These are phyloP conservation scores for Claviceps capensis DNA, from an alignment of 2,329 filamentous ascomycete genomes.

Conservation along the genomic window DNA sequence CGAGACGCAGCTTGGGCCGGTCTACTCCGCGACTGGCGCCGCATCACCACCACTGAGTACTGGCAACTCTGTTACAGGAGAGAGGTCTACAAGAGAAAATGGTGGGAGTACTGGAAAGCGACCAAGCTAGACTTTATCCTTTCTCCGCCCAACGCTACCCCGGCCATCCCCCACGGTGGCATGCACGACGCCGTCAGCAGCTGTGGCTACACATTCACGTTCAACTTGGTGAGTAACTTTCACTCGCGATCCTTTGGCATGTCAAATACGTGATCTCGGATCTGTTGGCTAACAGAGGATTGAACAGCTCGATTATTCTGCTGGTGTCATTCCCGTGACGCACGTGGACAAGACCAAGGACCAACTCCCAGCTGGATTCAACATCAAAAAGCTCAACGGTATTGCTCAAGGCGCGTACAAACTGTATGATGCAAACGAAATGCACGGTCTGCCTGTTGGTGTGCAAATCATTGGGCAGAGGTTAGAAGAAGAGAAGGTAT, in stretches of 20 bases:
- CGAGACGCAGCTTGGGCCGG: slow-evolving; percentile 67
- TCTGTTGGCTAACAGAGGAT: not conserved
- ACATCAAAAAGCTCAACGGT: slow-evolving; percentile 54
- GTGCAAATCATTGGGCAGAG: slow-evolving; percentile 72
- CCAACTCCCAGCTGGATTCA: slow-evolving; percentile 47
- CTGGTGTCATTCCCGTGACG: slow-evolving; percentile 71
- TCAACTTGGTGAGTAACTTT: slow-evolving; percentile 52
- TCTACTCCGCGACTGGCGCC: slow-evolving; percentile 57
- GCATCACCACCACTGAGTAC: slow-evolving; percentile 62
- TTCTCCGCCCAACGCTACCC: slow-evolving; percentile 78
- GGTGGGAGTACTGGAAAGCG: slow-evolving; percentile 76
- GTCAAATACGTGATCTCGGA: no score
- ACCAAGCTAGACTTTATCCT: slow-evolving; percentile 65
- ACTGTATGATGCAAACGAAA: slow-evolving; percentile 66
- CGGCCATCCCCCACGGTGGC: slow-evolving; percentile 71
- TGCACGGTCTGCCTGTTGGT: slow-evolving; percentile 79
- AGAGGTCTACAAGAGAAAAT: slow-evolving; percentile 62
- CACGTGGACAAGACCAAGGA: slow-evolving; percentile 63
- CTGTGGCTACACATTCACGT: slow-evolving; percentile 88
- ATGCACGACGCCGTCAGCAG: slow-evolving; percentile 78
- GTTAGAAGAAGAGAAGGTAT: slow-evolving; percentile 76
- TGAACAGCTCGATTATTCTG: slow-evolving; percentile 64
- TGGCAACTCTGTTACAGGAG: slow-evolving; percentile 69
- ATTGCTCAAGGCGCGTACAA: slow-evolving; percentile 75
- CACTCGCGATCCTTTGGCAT: no score